Percentiles rank a stretch among this genome's conserved stretches.
These are phyloP conservation scores for Amanita phalloides DNA, from an alignment of 768 basidiomycete genomes.

Conservation along the genomic window DNA sequence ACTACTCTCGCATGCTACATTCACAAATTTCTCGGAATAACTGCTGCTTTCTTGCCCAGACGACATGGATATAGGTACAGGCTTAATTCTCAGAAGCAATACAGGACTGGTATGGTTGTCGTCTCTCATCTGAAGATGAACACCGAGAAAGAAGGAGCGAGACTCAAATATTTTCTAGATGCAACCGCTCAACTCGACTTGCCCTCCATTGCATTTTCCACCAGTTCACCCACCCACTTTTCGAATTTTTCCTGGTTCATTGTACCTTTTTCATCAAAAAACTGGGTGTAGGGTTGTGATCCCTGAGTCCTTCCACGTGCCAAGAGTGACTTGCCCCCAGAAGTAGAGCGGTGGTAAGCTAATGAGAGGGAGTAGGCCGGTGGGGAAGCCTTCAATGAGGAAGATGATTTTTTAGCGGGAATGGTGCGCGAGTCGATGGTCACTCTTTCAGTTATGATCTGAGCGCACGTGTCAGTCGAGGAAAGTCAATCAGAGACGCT, in stretches of 20 bases:
- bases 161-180: not conserved
- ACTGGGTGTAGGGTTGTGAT: slow-evolving; percentile 49
- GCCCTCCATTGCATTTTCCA: slow-evolving; percentile 65
- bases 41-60: not conserved
- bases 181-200: slow-evolving; percentile 22
- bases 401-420: slow-evolving; percentile 33
- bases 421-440: slow-evolving; percentile 62
- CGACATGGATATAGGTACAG: not conserved
- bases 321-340: slow-evolving; percentile 78
- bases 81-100: not conserved
- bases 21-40: not conserved
- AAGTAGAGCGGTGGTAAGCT: slow-evolving; percentile 69
- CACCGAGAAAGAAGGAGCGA: not conserved
- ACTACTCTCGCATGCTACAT: not conserved
- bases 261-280: slow-evolving; percentile 74
- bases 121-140: not conserved
- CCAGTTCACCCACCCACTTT: slow-evolving; percentile 66
- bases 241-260: slow-evolving; percentile 73
- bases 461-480: slow-evolving; percentile 19
- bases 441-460: slow-evolving; percentile 90
- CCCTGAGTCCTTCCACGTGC: slow-evolving; percentile 54
- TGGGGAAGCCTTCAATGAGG: slow-evolving; percentile 20
- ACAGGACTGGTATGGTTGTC: slow-evolving; percentile 1
- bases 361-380: slow-evolving; percentile 61
- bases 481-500: not conserved